A percentile compares a stretch with the other conserved stretches of the same genome.
phyloP scores from a whole-genome alignment of 176 grass and related monocot genomes.

The Oryza coarctata region DNA sequence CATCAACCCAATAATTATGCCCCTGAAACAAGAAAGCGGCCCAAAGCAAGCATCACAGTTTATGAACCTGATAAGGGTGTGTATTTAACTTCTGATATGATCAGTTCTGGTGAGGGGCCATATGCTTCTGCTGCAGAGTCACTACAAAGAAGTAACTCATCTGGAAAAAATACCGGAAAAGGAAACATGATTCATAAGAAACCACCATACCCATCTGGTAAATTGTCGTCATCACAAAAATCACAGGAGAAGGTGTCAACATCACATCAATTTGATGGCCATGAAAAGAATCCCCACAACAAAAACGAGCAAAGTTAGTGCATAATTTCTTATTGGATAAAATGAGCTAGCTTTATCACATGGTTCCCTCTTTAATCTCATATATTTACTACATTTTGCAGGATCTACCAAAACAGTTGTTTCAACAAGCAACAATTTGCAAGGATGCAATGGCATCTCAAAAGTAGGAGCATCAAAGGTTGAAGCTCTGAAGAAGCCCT shows the following conservation, averaged over 20 bases:
- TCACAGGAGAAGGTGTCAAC: slow-evolving; percentile 50
- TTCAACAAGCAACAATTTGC: slow-evolving; percentile 45
- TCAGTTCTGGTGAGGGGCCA: slow-evolving; percentile 40
- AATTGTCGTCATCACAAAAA: slow-evolving; percentile 55
- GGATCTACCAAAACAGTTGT: slow-evolving; percentile 48
- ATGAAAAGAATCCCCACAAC: slow-evolving; percentile 57
- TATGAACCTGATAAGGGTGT: slow-evolving; percentile 47
- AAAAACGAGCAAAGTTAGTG: slow-evolving; percentile 85
- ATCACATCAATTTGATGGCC: slow-evolving; percentile 53
- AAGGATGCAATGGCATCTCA: slow-evolving; percentile 45
- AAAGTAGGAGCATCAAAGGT: slow-evolving; percentile 58
- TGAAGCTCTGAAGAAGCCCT: slow-evolving; percentile 69
- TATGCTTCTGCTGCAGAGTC: slow-evolving; percentile 44
- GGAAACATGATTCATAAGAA: slow-evolving; percentile 62
- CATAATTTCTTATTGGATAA: slow-evolving; percentile 19
- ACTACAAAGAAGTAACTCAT: slow-evolving; percentile 48
- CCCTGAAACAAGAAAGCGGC: slow-evolving; percentile 66
- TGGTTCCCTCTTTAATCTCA: slow-evolving; percentile 23
- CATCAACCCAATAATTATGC: slow-evolving; percentile 52
- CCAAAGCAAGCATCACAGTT: slow-evolving; percentile 60
- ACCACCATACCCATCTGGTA: slow-evolving; percentile 58
- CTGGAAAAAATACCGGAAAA: slow-evolving; percentile 55
- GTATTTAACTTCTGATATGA: slow-evolving; percentile 61
- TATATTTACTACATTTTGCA: slow-evolving; percentile 43
- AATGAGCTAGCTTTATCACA: slow-evolving; percentile 15